Base-by-base conservation (phyloP, 2,329 filamentous ascomycete genomes). In the Neoascochyta sp. region DNA sequence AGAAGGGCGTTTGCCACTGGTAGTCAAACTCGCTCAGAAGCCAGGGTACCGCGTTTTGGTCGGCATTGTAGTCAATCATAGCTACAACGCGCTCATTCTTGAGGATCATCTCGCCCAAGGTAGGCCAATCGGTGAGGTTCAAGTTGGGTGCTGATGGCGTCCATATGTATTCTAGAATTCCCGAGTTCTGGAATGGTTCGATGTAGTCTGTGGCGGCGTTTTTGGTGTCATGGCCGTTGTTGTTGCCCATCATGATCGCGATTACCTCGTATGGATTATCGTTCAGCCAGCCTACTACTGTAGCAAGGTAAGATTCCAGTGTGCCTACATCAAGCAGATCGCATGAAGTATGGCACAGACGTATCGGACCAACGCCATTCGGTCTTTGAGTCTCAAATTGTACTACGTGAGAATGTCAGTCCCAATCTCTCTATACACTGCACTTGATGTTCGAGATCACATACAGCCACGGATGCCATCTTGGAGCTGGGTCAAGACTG, bases 1-100 rank as follows among this genome's bases (percentile, higher is more conserved):
- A 85, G 57, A 94, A 95, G 0, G 86, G 85, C 1, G 88, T 90
- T 66, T 95, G 86, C 85, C 86, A 95, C 66, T 93, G 75, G 54
- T 94, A 84, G 5, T 76, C 76, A 67, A 95, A 95, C 63, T 95
- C 74, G 60, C 94, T 86, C 22, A 95, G 71, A 22, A 95, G 74
- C 78, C 86, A 95, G 0, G 89, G 87, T 11, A 86, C 81, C 12
- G 73, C 71, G 1, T 71, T 76, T 63, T 93, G 84, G 59, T 95
- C 80, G 44, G 87, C 85, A 44, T 39, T 33, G 24, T 62, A 62
- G 28, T 62, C 60, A 7, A 63, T 32, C 45, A 57, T 59, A 2
- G 58, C 47, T 5, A 63, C 50, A 2, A 63, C 50, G 7, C 60
- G 49, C 32, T 59, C 46, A 18, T 52, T 49, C 9, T 12, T 31